Percentiles rank a stretch among this genome's conserved stretches.
These are phyloP conservation scores for Zymoseptoria ardabiliae DNA, from an alignment of 2,329 filamentous ascomycete genomes.

Conservation along the genomic window DNA sequence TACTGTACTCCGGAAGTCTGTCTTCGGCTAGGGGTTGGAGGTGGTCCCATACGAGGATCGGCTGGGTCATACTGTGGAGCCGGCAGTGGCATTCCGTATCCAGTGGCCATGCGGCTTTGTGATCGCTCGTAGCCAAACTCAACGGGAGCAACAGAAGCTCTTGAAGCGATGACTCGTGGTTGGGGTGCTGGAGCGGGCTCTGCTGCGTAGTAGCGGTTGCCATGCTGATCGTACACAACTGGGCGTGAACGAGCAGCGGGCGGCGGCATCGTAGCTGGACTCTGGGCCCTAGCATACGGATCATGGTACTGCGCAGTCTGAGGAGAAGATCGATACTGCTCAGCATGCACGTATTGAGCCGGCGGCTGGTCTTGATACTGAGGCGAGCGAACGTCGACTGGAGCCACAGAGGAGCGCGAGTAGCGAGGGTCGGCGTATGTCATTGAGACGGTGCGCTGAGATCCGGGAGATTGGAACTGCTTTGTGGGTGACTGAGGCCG, in stretches of 20 bases:
- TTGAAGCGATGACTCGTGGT: constrained; percentile 24
- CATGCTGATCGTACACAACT: constrained; percentile 72
- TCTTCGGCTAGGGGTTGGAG: constrained; percentile 16
- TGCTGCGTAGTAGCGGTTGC: constrained; percentile 66
- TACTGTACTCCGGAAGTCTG: constrained; percentile 21
- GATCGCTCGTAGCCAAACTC: constrained; percentile 54
- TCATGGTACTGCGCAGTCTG: constrained; percentile 22
- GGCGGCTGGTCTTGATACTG: constrained; percentile 31
- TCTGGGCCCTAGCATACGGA: constrained; percentile 33
- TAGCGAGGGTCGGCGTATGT: constrained; percentile 34
- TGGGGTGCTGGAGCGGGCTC: constrained; percentile 32
- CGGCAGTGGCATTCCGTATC: constrained; percentile 15
- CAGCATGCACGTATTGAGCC: constrained; percentile 32
- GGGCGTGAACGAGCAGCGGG: constrained; percentile 46
- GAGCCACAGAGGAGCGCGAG: constrained; percentile 19
- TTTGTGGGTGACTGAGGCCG: constrained; percentile 38
- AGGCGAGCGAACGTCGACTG: constrained; percentile 19
- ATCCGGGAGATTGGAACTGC: constrained; percentile 34
- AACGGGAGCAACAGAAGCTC: constrained; percentile 46
- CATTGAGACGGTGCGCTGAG: constrained; percentile 36
- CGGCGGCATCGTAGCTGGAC: constrained; percentile 38
- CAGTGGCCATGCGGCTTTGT: constrained; percentile 39
- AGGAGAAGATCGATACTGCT: constrained; percentile 36
- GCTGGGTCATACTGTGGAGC: constrained; percentile 36
- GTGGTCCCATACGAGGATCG: constrained; percentile 25